phyloP scores from a whole-genome alignment of 164 flowering plant genomes.

The Magnolia changhungtana region DNA sequence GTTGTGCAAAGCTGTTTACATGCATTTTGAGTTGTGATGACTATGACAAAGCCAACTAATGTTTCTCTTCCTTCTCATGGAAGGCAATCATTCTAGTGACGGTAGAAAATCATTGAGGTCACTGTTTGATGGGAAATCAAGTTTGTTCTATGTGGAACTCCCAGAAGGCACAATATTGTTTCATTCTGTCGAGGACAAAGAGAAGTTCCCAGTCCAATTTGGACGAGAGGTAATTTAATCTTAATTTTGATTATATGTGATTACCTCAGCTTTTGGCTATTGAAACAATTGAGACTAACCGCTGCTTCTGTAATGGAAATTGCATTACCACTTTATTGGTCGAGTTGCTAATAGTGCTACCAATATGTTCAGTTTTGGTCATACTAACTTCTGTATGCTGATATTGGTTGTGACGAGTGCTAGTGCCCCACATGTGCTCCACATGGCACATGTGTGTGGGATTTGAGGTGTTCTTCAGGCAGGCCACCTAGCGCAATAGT shows the following conservation, averaged over 20 bases:
- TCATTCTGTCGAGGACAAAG: conserved; percentile 63
- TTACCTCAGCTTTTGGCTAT: neutral
- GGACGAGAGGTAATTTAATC: conserved; percentile 80
- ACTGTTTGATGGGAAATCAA: conserved; percentile 39
- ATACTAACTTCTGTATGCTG: no score
- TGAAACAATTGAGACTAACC: neutral
- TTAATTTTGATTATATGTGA: neutral
- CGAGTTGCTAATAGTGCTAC: neutral
- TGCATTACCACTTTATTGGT: neutral
- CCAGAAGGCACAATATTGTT: conserved; percentile 67
- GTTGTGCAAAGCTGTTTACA: no score
- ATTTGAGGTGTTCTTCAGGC: no score
- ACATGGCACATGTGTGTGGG: no score
- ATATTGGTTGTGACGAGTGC: no score
- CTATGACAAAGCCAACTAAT: neutral
- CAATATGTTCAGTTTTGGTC: neutral
- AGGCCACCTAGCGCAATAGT: no score
- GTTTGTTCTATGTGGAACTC: conserved; percentile 83
- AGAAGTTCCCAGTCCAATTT: conserved; percentile 80
- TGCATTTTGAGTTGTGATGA: no score
- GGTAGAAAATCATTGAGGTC: conserved; percentile 51
- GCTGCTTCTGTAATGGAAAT: neutral
- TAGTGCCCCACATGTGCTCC: no score
- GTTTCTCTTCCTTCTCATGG: conserved; percentile 11
- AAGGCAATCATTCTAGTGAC: conserved; percentile 41